These are phyloP conservation scores for Sugiyamaella smithiae DNA, from an alignment of 805 yeast species.

Conservation along the genomic window DNA sequence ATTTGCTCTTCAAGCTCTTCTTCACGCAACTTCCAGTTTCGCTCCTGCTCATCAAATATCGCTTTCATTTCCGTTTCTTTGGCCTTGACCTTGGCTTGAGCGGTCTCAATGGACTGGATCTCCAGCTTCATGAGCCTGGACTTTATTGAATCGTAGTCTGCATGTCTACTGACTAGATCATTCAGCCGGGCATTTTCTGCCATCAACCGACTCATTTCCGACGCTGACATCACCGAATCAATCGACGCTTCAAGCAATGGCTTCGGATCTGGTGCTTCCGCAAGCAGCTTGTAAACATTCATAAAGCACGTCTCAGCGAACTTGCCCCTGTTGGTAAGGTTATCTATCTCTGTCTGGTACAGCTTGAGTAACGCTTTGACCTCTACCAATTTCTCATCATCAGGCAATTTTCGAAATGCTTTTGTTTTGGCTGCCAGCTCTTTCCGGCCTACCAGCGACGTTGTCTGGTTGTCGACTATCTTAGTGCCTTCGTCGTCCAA, in stretches of 20 bases:
- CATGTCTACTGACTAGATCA: slow-evolving; percentile 58
- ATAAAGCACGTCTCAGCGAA: slow-evolving; percentile 69
- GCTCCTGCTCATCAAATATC: slow-evolving; percentile 66
- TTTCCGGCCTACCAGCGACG: slow-evolving; percentile 67
- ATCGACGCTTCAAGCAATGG: slow-evolving; percentile 71
- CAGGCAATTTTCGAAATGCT: slow-evolving; percentile 68
- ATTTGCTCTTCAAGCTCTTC: slow-evolving; percentile 50
- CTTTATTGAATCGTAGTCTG: slow-evolving; percentile 78
- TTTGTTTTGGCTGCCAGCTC: slow-evolving; percentile 82
- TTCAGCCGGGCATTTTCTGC: slow-evolving; percentile 44
- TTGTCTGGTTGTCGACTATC: slow-evolving; percentile 66
- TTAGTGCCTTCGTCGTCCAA: slow-evolving; percentile 73
- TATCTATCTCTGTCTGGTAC: slow-evolving; percentile 87
- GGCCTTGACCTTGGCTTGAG: slow-evolving; percentile 55
- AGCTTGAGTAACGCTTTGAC: slow-evolving; percentile 64
- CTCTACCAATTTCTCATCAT: slow-evolving; percentile 62
- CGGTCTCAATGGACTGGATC: slow-evolving; percentile 54
- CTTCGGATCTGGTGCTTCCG: slow-evolving; percentile 92
- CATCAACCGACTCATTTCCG: slow-evolving; percentile 51
- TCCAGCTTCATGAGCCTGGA: slow-evolving; percentile 59
- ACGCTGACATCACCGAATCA: slow-evolving; percentile 55
- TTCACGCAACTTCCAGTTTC: slow-evolving; percentile 63
- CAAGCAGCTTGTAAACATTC: slow-evolving; percentile 67
- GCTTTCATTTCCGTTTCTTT: slow-evolving; percentile 73
- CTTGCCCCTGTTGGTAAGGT: slow-evolving; percentile 73